Evolutionary conservation across 2,329 filamentous ascomycete genomes (phyloP), one percentile per base, ranked within the genome.

Genomic region (Trichoderma lentiforme): DNA sequence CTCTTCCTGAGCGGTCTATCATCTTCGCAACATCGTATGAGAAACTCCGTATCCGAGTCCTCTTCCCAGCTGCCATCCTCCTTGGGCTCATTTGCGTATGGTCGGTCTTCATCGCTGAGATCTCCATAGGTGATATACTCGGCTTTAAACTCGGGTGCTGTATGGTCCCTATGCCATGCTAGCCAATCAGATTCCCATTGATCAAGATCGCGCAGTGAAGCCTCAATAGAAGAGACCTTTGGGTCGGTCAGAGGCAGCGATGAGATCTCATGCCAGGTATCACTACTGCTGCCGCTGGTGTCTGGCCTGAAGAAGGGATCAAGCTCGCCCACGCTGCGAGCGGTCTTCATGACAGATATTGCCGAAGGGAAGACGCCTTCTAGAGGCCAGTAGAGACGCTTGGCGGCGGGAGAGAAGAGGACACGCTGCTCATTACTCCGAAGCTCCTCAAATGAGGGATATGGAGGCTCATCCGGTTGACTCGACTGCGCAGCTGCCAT

Each of bases 121-220:
- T 66, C 47, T 28, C 63, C 14, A 56, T 66, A 66, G 7, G 63
- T 53, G 21, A 15, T 2, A 53, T 66, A 66, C n/a, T 56, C 43
- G 5, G 63, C 47, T 15, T 56, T n/a, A 56, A 56, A 66, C 47
- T 66, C 47, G 14, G 63, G 47, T 28, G 47, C 30, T 3, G 21
- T 56, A 36, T 66, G 63, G 21, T 66, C 63, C n/a, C 30, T 66
- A n/a, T 66, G 63, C 47, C 63, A 66, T 66, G 30, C 63, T 7
- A 66, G 21, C 47, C 63, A 66, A 56, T 66, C 63, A 26, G 21
- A 66, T 21, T 66, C 47, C 63, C 63, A 66, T 4, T 66, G 63
- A 0, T 66, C 63, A 56, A 66, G 63, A 8, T 66, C 47, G 21
- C 47, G 30, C 4, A 66, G n/a, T 56, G 63, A 66, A 66, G 63